Base-by-base conservation (phyloP, 2,329 filamentous ascomycete species). In the Apiospora kogelbergensis region DNA sequence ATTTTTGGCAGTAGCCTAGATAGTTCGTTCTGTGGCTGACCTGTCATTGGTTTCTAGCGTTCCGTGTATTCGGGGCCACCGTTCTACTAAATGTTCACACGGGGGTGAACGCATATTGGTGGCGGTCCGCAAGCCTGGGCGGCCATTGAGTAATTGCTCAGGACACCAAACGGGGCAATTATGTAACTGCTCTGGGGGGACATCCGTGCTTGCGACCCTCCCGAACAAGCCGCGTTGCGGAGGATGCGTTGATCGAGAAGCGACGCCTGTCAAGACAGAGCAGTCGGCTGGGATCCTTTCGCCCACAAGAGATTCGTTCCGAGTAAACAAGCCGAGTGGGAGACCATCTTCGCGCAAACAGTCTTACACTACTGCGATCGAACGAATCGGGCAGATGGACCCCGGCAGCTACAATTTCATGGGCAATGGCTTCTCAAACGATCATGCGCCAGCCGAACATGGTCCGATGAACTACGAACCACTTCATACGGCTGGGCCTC, bases 41-140 rank as follows among this genome's bases (percentile, higher is more conserved):
- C 33, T 20, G 20, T n/a, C 65, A 26, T 46, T 65, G 60, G 64
- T 68, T 63, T 73, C 44, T 74, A 93, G 91, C 80, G 89, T 89
- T 84, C 90, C 91, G 76, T 93, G 91, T 78, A 93, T 93, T 74
- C 89, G 91, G 75, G 91, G 91, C 68, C 91, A 93, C 79, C 89
- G 91, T 74, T 93, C 91, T 40, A 92, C 91, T 67, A 92, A 91
- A 83, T 93, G 91, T 79, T 90, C 87, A 64, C 91, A 93, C 77
- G 85, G 84, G 70, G 84, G 85, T 72, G 90, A 92, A 74, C 88
- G 91, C 69, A 81, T 92, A 42, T 89, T 93, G 84, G 83, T 92
- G 3, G 89, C 89, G 26, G 91, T 93, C 20, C 87, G 90, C 71
- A 93, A 93, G 75, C 91, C 91, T 20, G 91, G 91, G 22, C 85